Evolutionary conservation across 2,329 filamentous ascomycete genomes (phyloP).

Genomic region (Beauveria scarabaeidicola): DNA sequence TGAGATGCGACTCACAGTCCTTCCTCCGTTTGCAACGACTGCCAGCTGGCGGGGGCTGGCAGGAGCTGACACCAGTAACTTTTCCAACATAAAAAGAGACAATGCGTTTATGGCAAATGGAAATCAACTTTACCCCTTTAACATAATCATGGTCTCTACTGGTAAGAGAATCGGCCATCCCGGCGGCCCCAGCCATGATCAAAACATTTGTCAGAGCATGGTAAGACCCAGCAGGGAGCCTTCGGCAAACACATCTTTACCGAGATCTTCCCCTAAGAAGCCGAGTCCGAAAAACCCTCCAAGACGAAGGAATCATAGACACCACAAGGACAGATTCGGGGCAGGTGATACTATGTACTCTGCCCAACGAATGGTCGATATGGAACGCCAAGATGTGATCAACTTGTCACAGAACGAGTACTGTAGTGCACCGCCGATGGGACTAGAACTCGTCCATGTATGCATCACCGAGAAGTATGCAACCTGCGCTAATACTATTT

Average conservation of each 20-base stretch:
- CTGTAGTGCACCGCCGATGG: background rate
- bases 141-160: background rate
- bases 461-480: background rate
- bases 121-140: background rate
- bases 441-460: conserved; percentile 9
- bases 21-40: background rate
- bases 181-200: background rate
- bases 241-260: background rate
- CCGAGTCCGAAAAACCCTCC: background rate
- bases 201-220: background rate
- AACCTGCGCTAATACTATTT: background rate
- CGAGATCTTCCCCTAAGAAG: background rate
- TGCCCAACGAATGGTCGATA: background rate
- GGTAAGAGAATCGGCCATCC: background rate
- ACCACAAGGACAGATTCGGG: background rate
- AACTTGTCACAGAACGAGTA: conserved; percentile 14
- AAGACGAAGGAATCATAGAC: background rate
- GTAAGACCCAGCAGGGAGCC: background rate
- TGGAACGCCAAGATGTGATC: conserved; percentile 14
- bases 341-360: background rate
- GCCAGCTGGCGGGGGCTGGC: conserved; percentile 15
- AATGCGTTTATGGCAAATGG: background rate
- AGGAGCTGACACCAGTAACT: background rate
- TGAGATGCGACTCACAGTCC: background rate
- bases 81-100: background rate